Evolutionary conservation across 176 grass and related monocot genomes (phyloP).

Genomic region (Otatea glauca): DNA sequence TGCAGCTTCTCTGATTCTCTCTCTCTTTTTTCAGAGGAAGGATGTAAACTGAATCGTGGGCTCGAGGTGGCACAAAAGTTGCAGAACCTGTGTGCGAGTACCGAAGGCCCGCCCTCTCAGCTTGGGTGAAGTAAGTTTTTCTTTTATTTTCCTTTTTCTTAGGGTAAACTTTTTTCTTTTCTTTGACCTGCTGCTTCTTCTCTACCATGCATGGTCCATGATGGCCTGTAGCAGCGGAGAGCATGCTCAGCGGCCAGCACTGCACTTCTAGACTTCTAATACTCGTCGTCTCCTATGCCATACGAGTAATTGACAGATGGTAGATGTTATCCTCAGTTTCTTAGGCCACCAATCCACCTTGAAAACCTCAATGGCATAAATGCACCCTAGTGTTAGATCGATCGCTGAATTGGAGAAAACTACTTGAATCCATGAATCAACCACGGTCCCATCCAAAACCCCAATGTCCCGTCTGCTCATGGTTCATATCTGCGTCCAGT

Average conservation of each 20-base stretch:
- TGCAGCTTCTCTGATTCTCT: no score
- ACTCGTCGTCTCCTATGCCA: background rate
- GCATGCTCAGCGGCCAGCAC: background rate
- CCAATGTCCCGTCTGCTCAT: background rate
- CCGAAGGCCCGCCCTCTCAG: background rate
- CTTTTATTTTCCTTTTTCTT: no score
- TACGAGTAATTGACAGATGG: background rate
- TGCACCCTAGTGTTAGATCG: background rate
- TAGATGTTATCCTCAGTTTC: conserved; percentile 7
- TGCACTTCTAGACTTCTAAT: background rate
- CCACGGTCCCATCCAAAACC: background rate
- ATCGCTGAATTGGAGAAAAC: conserved; percentile 15
- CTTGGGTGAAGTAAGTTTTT: background rate
- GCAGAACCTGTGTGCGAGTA: background rate
- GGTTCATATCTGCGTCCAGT: background rate
- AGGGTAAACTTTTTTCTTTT: background rate
- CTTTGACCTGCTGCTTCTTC: background rate
- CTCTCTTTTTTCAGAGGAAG: no score
- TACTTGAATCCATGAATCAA: background rate
- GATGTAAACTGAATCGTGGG: background rate
- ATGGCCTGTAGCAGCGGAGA: background rate
- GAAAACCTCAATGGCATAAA: conserved; percentile 38
- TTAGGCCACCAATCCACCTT: conserved; percentile 27
- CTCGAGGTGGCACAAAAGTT: background rate
- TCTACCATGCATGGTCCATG: background rate